Evolutionary conservation across 345 rosid species (phyloP), one percentile per base, ranked within the genome.

Genomic region (Chamaenerion angustifolium): DNA sequence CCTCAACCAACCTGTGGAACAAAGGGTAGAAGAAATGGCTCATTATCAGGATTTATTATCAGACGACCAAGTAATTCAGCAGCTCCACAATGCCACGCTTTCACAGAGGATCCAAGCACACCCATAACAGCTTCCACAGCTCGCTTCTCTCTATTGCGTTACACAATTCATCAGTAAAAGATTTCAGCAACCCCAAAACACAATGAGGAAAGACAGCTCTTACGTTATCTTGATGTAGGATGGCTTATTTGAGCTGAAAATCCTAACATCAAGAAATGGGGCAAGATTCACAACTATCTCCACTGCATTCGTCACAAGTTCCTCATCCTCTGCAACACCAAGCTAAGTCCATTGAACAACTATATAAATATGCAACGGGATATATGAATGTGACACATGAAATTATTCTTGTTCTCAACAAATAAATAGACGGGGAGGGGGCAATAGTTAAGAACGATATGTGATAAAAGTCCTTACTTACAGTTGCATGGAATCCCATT

Each of bases 11-110:
- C 98, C 98, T 82, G 85, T 0, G 96, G 83, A 59, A 87, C 67
- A 47, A 77, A 80, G 10, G 96, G 95, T 18, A 84, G 89, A 56
- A 92, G 94, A 56, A 92, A 83, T 19, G 95, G 85, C 56, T 92
- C 98, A 59, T 92, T 92, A 52, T 92, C 98, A 9, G 96, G 96
- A 61, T 87, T 92, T 73, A 87, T 92, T 37, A 92, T 87, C 77
- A 92, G 72, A 49, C 96, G 95, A 31, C 98, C 98, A 16, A 84
- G 59, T 53, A 92, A 60, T 57, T 87, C 98, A 11, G 96, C 95
- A 60, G 98, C 94, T 46, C 85, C 96, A 72, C 98, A 88, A 59
- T 84, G 89, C 98, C 98, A 92, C 54, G 94, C 85, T 66, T 74
- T 88, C 49, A 79, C 73, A 0, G 74, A 58, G 65, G 96, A 92